Base-by-base conservation (phyloP, 495 filamentous ascomycete genomes). In the Rusavskia elegans region DNA sequence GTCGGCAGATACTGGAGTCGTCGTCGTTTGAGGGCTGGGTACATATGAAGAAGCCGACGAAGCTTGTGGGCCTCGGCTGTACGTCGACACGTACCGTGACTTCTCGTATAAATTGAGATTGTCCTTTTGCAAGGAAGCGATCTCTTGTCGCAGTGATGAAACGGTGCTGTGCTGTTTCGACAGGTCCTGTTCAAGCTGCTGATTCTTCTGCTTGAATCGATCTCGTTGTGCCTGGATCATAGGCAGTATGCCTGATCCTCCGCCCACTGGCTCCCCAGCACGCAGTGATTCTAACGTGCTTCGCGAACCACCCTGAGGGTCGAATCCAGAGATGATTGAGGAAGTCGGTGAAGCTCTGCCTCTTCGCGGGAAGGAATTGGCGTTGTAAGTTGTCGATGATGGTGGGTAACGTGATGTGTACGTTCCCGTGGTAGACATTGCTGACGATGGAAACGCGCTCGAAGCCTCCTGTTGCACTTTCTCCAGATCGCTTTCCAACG, bases 211-310 rank as follows among this genome's bases (percentile, higher is more conserved):
- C 73, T 95, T 97, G 77, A 99, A 99, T 40, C 92, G 85, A 66
- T 99, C 92, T 54, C 92, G 82, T 65, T 99, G 92, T 19, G 92
- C 92, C 45, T 92, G 93, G 52, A 99, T 83, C 92, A 99, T 99
- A 25, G 93, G 92, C 25, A 99, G 71, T 54, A 99, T 94, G 19
- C 89, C 89, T 2, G 85, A 87, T 27, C 87, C 87, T 48, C 85
- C 87, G 9, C 87, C 87, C 16, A 84, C 77, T 9, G 82, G 71
- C 59, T 89, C 85, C 7, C 83, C 81, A 25, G 79, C 75, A 57
- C 74, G 75, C 49, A 79, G 72, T 42, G 76, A 66, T 27, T 80
- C 75, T 62, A 82, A 72, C 2, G 71, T 75, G 45, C 67, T 72
- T 29, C 64, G 60, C 46, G 62, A 73, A 37, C 67, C 60, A 19